A percentile compares a stretch with the other conserved stretches of the same genome.
Evolutionary conservation across 169 alveolate genomes (phyloP).

Genomic region (Eimeria sp.): DNA sequence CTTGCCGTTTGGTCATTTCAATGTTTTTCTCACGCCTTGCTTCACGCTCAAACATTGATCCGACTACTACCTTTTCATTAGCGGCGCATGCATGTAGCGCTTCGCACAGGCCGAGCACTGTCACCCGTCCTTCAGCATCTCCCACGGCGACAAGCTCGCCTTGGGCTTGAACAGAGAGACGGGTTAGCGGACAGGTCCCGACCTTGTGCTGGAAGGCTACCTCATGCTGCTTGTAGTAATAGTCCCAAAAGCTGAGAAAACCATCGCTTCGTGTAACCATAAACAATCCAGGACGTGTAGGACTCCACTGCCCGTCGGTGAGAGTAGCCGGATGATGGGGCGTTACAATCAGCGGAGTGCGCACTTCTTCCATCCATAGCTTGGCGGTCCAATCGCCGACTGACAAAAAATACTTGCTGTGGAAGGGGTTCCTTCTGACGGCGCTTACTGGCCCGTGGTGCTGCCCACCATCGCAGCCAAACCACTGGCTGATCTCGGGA

Average conservation of each 20-base stretch:
- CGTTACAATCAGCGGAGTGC: slow-evolving; percentile 96
- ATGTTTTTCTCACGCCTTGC: slow-evolving; percentile 94
- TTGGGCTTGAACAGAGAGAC: slow-evolving; percentile 45
- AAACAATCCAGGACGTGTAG: slow-evolving; percentile 95
- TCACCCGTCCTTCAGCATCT: slow-evolving; percentile 95
- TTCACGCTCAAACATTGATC: slow-evolving; percentile 94
- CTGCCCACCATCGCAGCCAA: slow-evolving; percentile 86
- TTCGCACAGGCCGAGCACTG: slow-evolving; percentile 93
- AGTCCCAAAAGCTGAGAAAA: slow-evolving; percentile 96
- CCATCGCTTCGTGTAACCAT: slow-evolving; percentile 91
- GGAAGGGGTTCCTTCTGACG: slow-evolving; percentile 93
- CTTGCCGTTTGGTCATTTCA: slow-evolving; percentile 88
- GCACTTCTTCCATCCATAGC: slow-evolving; percentile 95
- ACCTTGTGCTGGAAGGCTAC: slow-evolving; percentile 95
- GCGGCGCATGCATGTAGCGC: slow-evolving; percentile 89
- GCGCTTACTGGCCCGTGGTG: slow-evolving; percentile 96
- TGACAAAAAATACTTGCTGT: slow-evolving; percentile 94
- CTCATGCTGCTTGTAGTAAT: slow-evolving; percentile 95
- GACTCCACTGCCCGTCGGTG: slow-evolving; percentile 95
- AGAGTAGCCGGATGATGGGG: slow-evolving; percentile 94
- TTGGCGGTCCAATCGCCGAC: slow-evolving; percentile 98
- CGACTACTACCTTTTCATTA: slow-evolving; percentile 92
- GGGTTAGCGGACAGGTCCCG: slow-evolving; percentile 85
- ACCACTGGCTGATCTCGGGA: slow-evolving; percentile 76
- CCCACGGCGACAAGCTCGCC: slow-evolving; percentile 95